Base-by-base conservation (phyloP, 306 rosid species). In the Dalbergia cochinchinensis region DNA sequence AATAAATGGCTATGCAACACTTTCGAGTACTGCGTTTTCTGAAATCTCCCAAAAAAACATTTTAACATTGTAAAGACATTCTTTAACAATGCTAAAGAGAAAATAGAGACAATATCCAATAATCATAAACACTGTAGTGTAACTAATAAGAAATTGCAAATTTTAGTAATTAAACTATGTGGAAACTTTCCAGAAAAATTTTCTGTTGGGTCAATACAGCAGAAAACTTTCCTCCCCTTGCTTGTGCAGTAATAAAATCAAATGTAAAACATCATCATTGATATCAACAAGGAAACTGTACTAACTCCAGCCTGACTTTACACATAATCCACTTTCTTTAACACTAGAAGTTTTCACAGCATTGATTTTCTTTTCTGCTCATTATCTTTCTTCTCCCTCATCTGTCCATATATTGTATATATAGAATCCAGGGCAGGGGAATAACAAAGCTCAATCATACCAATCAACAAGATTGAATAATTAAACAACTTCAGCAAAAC, bases 371-470 rank as follows among this genome's bases (percentile, higher is more conserved):
- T 37, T 37, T 37, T 37, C 41, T 37, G 5, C 41, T 37, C 41
- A 0, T 37, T 7, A 4, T 37, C 41, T 72, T 58, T 50, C 20
- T 35, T 31, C 31, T 6, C 14, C 37, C 10, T 12, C 7, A 69
- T 69, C 9, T 55, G 67, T 5, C 13, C 14, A 39, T 70, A 51
- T 54, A 35, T 54, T 54, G 11, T 20, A 68, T 7, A 57, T 73
- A 26, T 22, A 41, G 47, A 33, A 31, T 33, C 60, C 60, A 13
- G 53, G 34, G 63, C 64, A 76, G 64, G 60, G 53, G 35, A 76
- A 33, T 11, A 48, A 37, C 64, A 64, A 47, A 14, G 50, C 50
- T 45, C 10, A 45, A 9, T 45, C 50, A 45, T 45, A 45, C 3
- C 50, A 45, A 45, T 45, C 12, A 45, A 45, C 3, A 45, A 61